Base-by-base conservation (phyloP, 1,284 basidiomycete genomes). In the Melampsora americana region DNA sequence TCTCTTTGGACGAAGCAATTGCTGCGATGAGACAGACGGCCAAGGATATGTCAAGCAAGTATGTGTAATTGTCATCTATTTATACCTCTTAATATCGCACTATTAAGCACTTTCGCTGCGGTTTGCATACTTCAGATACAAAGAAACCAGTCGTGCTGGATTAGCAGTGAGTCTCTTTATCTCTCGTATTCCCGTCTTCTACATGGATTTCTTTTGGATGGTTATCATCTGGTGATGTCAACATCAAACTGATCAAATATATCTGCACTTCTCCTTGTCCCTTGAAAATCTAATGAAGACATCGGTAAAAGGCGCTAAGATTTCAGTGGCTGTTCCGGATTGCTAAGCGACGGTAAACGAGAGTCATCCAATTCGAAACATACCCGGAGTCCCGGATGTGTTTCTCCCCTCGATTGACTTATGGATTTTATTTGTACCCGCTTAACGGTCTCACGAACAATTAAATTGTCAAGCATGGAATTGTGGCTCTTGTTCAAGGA, bases 11-110 rank as follows among this genome's bases (percentile, higher is more conserved):
- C 81, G 93, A 97, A 83, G 95, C 95, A 0, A 97, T 98, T 75
- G 92, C 93, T 81, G 95, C 95, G 1, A 96, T 96, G 91, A 86
- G 93, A 48, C 84, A 95, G 53, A 97, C 95, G 0, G 95, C 95
- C 1, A 79, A 83, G 35, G 85, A 85, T 70, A 86, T 86, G 85
- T 84, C 73, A 2, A 74, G 71, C 71, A 74, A 74, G 71, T 53
- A 53, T 53, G 50, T 74, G 59, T 62, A 59, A 62, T 67, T 4
- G 12, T 35, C 26, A 7, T 42, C 18, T 32, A 20, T 9, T 32
- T 14, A 11, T 44, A 2, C 28, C 35, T 85, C 86, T 28, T 14
- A 90, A 92, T 81, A 92, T 93, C 91, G 91, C 90, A n/a, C 79
- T 87, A 90, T 77, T 91, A 53, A 53, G 50, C 12, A 26, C 5